These are phyloP conservation scores for Tinospora cordifolia DNA, from an alignment of 164 flowering plant genomes.

Conservation along the genomic window DNA sequence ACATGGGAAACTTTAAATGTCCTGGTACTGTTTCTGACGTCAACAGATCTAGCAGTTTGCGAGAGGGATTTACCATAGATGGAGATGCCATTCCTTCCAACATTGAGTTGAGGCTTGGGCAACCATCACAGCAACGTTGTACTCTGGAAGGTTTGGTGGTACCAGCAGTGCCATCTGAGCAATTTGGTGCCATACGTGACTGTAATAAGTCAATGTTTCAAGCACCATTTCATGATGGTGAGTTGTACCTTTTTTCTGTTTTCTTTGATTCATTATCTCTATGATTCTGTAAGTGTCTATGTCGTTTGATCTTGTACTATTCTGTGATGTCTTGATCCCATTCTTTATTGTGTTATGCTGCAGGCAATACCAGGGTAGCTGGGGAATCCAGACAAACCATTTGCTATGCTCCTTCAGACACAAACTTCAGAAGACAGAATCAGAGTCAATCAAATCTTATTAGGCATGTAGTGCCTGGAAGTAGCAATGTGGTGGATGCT, in stretches of 20 bases:
- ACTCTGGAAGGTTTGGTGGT: conserved; percentile 20
- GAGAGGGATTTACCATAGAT: conserved; percentile 20
- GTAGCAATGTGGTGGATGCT: conserved; percentile 13
- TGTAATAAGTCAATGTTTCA: conserved; percentile 19
- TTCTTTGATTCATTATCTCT: neutral
- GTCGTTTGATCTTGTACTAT: neutral
- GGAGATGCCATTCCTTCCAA: conserved; percentile 35
- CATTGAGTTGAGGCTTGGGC: conserved; percentile 66
- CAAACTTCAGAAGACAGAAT: conserved; percentile 17
- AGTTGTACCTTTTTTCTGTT: conserved; percentile 11
- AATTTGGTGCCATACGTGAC: conserved; percentile 13
- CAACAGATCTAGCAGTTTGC: conserved; percentile 13
- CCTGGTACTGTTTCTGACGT: conserved; percentile 17
- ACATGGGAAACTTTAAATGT: conserved; percentile 18
- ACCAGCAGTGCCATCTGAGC: conserved; percentile 19
- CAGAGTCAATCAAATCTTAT: conserved; percentile 16
- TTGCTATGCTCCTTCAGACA: conserved; percentile 15
- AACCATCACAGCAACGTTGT: conserved; percentile 43
- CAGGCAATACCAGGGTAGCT: conserved; percentile 17
- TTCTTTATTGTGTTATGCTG: conserved; percentile 25
- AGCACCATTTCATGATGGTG: conserved; percentile 34
- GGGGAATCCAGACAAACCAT: conserved; percentile 23
- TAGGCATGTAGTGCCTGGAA: conserved; percentile 15
- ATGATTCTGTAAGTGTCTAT: neutral
- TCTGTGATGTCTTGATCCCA: conserved; percentile 2